Evolutionary conservation across 345 rosid genomes (phyloP).

Genomic region (Gossypium ekmanianum): DNA sequence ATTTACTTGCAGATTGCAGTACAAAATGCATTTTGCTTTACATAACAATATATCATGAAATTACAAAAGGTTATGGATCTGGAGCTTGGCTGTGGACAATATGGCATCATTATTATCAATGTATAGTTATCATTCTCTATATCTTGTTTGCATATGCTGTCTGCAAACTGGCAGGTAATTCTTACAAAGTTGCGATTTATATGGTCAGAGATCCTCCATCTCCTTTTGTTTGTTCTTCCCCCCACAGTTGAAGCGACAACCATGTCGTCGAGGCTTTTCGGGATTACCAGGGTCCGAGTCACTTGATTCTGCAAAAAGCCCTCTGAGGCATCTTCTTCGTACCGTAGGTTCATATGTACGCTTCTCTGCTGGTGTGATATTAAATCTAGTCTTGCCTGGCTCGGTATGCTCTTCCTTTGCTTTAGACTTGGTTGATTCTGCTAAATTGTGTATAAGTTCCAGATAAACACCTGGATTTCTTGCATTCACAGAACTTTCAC

Average conservation of each 20-base stretch:
- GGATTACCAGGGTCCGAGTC: conserved; percentile 66
- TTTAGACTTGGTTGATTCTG: conserved; percentile 26
- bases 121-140: not conserved
- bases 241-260: conserved; percentile 50
- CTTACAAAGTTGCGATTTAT: conserved; percentile 3
- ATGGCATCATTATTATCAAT: conserved; percentile 29
- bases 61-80: not conserved
- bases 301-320: conserved; percentile 69
- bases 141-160: not conserved
- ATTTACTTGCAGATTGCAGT: conserved; percentile 5
- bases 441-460: conserved; percentile 20
- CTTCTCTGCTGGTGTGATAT: conserved; percentile 44
- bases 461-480: conserved; percentile 66
- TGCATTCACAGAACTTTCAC: conserved; percentile 50
- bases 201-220: conserved; percentile 25
- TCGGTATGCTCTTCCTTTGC: conserved; percentile 24
- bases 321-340: conserved; percentile 73
- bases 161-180: not conserved
- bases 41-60: conserved; percentile 15
- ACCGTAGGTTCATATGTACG: conserved; percentile 50
- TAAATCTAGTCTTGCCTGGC: conserved; percentile 33
- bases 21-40: conserved; percentile 13
- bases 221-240: conserved; percentile 46
- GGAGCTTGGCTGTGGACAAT: conserved; percentile 14
- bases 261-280: conserved; percentile 66